Evolutionary conservation across 305 asterid species (phyloP).

Genomic region (Nicotiana rustica): DNA sequence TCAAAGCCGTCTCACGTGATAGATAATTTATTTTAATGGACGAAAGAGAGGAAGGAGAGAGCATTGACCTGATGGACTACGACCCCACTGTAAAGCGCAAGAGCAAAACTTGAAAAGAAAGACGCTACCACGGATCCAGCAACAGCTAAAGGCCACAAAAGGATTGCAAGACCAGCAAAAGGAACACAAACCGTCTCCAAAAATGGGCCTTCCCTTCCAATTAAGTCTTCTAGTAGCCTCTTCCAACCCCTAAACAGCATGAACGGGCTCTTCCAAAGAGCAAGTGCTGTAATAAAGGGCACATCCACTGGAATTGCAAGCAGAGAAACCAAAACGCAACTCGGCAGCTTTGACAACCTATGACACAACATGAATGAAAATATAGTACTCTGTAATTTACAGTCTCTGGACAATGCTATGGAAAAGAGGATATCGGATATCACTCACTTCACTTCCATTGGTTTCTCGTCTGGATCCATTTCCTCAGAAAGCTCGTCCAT

Average conservation of each 20-base stretch:
- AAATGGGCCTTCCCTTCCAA: constrained; percentile 94
- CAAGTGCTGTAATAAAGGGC: constrained; percentile 71
- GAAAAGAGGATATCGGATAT: constrained; percentile 13
- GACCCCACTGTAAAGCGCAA: constrained; percentile 77
- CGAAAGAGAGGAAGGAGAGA: background rate
- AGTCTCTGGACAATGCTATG: background rate
- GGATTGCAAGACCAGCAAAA: constrained; percentile 84
- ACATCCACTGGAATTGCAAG: constrained; percentile 70
- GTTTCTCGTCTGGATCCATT: constrained; percentile 60
- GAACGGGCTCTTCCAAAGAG: constrained; percentile 92
- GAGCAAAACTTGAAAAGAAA: constrained; percentile 74
- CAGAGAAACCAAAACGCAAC: constrained; percentile 69
- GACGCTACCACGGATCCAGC: constrained; percentile 68
- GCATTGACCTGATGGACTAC: constrained; percentile 70
- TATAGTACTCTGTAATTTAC: background rate
- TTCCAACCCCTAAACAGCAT: constrained; percentile 91
- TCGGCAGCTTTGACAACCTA: constrained; percentile 72
- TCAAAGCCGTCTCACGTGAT: background rate
- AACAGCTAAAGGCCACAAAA: constrained; percentile 93
- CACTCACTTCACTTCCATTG: constrained; percentile 74
- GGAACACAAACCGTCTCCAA: constrained; percentile 89
- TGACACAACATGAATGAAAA: background rate
- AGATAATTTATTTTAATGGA: too few relatives aligned
- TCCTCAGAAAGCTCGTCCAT: constrained; percentile 84
- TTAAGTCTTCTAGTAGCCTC: constrained; percentile 78